Conservation (phyloP, 2,329 filamentous ascomycete species). For the Alternaria rosae region DNA sequence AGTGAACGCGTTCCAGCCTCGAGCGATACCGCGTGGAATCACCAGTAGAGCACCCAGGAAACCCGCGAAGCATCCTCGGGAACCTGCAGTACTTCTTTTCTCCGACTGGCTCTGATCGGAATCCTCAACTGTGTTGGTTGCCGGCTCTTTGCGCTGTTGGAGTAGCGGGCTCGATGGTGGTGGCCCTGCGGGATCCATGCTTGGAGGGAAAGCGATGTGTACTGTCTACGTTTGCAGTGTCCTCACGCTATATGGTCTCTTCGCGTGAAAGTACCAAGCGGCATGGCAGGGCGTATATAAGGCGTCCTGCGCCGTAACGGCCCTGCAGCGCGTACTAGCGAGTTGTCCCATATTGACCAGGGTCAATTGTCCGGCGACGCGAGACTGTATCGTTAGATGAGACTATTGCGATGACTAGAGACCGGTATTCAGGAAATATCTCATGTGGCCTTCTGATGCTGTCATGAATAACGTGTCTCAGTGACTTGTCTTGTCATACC, state of each 20-base stretch:
- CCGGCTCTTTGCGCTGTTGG: neutral
- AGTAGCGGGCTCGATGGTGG: constrained; percentile 1
- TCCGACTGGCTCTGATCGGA: neutral
- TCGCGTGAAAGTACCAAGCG: neutral
- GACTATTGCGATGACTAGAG: neutral
- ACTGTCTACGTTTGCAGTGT: neutral
- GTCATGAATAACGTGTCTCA: neutral
- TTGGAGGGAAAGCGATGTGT: neutral
- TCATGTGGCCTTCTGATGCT: neutral
- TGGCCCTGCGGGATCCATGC: neutral
- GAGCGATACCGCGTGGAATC: neutral
- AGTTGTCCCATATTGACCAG: neutral
- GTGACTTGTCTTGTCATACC: neutral
- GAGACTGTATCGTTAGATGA: neutral
- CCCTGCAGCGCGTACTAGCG: neutral
- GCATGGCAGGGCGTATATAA: constrained; percentile 2
- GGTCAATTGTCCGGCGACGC: neutral
- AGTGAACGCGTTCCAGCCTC: neutral
- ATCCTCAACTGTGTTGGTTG: neutral
- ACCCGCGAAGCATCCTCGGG: neutral
- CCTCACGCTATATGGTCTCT: neutral
- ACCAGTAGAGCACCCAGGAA: neutral
- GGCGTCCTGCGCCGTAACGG: neutral
- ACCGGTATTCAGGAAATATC: neutral
- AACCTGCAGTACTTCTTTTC: neutral